Evolutionary conservation across 352 stramenopile genomes (phyloP).

Genomic region (Pythium periplocum): DNA sequence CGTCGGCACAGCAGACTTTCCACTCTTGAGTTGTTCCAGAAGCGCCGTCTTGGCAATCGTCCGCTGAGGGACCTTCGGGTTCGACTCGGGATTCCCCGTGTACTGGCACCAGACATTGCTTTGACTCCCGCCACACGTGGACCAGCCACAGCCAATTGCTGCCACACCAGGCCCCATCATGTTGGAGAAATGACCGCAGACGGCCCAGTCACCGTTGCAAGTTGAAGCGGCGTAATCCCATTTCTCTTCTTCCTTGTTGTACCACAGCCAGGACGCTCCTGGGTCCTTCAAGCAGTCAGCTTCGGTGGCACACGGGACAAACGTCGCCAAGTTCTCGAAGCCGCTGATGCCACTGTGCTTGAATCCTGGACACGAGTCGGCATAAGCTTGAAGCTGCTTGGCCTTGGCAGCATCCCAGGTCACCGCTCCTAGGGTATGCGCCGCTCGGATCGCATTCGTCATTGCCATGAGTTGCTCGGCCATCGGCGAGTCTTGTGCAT

Average conservation of each 20-base stretch:
- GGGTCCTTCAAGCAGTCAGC: not conserved
- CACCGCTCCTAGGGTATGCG: no score
- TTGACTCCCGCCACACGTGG: not conserved
- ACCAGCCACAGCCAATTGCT: constrained; percentile 2
- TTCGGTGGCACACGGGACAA: not conserved
- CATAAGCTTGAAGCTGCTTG: no score
- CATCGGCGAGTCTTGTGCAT: no score
- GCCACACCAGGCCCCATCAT: not conserved
- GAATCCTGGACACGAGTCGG: no score
- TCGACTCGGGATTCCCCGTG: not conserved
- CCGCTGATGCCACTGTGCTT: not conserved
- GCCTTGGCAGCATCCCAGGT: no score
- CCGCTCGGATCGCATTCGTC: no score
- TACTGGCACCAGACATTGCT: constrained; percentile 1
- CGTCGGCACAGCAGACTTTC: no score
- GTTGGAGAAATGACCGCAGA: constrained; percentile 3
- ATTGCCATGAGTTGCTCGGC: no score
- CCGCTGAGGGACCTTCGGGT: constrained; percentile 1
- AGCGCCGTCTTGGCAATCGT: not conserved
- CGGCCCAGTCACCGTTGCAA: constrained; percentile 1
- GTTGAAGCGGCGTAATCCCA: not conserved
- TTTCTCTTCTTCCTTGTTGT: constrained; percentile 1
- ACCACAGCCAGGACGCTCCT: constrained; percentile 1
- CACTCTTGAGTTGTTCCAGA: not conserved
- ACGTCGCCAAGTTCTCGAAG: constrained; percentile 2